Base-by-base conservation (phyloP, 1,284 basidiomycete species). In the Malassezia furfur region DNA sequence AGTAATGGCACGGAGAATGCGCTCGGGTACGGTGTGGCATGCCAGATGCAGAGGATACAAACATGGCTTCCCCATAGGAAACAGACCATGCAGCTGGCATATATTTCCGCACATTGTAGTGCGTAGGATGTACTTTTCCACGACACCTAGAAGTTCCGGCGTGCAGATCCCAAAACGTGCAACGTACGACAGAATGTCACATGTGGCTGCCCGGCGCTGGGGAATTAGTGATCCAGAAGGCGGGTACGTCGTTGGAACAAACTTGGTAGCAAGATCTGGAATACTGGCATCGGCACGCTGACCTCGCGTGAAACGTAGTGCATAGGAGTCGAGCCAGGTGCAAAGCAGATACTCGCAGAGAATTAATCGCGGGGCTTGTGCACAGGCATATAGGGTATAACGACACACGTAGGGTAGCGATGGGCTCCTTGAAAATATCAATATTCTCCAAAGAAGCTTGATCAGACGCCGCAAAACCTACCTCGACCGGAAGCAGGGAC, bases 291-390 rank as follows among this genome's bases (percentile, higher is more conserved):
- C 36, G 0, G 17, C 17, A 14, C 30, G 19, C 9, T 9, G n/a
- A 12, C 37, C 41, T 1, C 30, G 21, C 5, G 40, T 45, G 32
- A 55, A 55, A 11, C 53, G 48, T 8, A 55, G 48, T 5, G 44
- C 37, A 14, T 57, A 57, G 11, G 55, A 57, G 41, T 57, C 55
- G 8, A 57, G 45, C 55, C 55, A 57, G 21, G 35, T 41, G 21
- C 50, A 40, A 12, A 57, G 28, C 4, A 57, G 28, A 35, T 31
- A 57, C 22, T 57, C 50, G 3, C 41, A 38, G 14, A 37, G 25
- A 19, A 57, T 32, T 5, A 6, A 12, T 11, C 5, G 25, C 6
- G 55, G 55, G 7, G 50, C 39, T 11, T 17, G 25, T 3, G 22
- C 9, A 17, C 34, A 48, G 6, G 37, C 39, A 37, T 37, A 8